These are phyloP conservation scores for Butyriboletus loyo DNA, from an alignment of 768 basidiomycete genomes.

Conservation along the genomic window DNA sequence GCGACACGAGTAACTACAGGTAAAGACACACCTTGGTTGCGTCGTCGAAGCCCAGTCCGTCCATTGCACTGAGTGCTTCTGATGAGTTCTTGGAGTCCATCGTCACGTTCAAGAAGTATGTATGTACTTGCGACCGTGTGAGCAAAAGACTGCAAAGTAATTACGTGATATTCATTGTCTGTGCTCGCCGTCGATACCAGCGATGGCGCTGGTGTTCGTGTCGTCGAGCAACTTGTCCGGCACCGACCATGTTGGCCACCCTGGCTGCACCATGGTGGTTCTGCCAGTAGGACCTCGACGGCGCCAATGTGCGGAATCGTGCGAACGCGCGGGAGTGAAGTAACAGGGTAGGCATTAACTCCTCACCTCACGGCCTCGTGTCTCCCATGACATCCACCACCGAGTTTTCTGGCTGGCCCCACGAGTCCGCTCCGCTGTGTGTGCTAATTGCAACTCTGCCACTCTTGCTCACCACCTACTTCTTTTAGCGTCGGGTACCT, in stretches of 20 bases:
- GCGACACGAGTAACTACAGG: neutral
- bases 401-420: slow-evolving; percentile 40
- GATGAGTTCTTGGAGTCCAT: slow-evolving; percentile 27
- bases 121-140: slow-evolving; percentile 24
- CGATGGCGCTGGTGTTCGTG: slow-evolving; percentile 5
- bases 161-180: slow-evolving; percentile 20
- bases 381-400: slow-evolving; percentile 47
- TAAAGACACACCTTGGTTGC: slow-evolving; percentile 58
- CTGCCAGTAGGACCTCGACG: slow-evolving; percentile 5
- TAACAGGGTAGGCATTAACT: slow-evolving; percentile 20
- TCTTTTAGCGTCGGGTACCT: slow-evolving; percentile 52
- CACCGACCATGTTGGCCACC: neutral
- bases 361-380: slow-evolving; percentile 35
- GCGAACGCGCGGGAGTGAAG: slow-evolving; percentile 24
- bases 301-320: slow-evolving; percentile 24
- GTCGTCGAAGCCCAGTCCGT: slow-evolving; percentile 55
- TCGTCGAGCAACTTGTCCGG: slow-evolving; percentile 1
- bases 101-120: neutral
- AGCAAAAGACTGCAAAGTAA: slow-evolving; percentile 18
- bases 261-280: neutral
- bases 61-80: slow-evolving; percentile 37
- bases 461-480: slow-evolving; percentile 8
- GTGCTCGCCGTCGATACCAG: slow-evolving; percentile 10
- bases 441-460: slow-evolving; percentile 22
- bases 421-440: slow-evolving; percentile 54